phyloP scores from a whole-genome alignment of 179 eudicot species.

The Heliamphora ciliata region DNA sequence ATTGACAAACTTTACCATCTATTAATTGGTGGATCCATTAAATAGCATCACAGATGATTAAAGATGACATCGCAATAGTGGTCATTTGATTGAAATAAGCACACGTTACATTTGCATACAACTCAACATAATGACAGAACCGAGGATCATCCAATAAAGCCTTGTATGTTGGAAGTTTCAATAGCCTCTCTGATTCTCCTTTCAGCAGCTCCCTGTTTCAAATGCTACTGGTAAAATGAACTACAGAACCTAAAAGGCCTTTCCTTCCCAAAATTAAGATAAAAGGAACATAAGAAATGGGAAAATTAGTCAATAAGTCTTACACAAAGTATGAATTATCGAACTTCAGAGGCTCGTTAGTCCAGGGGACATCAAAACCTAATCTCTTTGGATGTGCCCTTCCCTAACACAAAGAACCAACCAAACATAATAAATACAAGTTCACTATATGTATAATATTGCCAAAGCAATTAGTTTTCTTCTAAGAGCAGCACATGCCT shows the following conservation, averaged over 20 bases:
- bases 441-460: not conserved
- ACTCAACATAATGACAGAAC: conserved; percentile 69
- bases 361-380: conserved; percentile 98
- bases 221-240: not conserved
- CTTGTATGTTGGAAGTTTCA: conserved; percentile 79
- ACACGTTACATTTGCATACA: conserved; percentile 73
- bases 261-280: conserved; percentile 6
- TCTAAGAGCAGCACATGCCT: not conserved
- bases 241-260: conserved; percentile 12
- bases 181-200: conserved; percentile 79
- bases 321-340: conserved; percentile 89
- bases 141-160: conserved; percentile 74
- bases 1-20: not conserved
- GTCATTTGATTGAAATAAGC: not conserved
- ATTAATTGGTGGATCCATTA: not conserved
- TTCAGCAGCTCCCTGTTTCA: conserved; percentile 68
- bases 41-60: not conserved
- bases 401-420: conserved; percentile 45
- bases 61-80: not conserved
- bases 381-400: conserved; percentile 96
- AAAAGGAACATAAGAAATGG: not conserved
- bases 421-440: not conserved
- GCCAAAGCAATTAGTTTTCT: conserved; percentile 9
- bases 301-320: conserved; percentile 18
- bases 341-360: conserved; percentile 83